phyloP scores from a whole-genome alignment of 2,329 filamentous ascomycete genomes.

The Iodosphaeria phyllophila region DNA sequence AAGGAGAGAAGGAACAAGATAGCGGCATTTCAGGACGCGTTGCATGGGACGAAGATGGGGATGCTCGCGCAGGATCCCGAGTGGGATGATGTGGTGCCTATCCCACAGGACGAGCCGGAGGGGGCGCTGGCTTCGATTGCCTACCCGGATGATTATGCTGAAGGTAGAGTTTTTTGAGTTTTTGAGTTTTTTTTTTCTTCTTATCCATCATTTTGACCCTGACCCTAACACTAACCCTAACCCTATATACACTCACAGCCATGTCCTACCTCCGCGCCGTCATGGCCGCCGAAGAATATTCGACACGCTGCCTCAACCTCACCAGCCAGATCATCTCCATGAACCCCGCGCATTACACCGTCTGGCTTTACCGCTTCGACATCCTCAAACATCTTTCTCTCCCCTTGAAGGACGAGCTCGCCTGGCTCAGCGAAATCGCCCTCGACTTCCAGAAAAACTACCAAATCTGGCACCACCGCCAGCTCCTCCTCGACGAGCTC shows the following conservation, averaged over 20 bases:
- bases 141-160: constrained; percentile 75
- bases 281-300: constrained; percentile 78
- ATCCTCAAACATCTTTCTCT: constrained; percentile 50
- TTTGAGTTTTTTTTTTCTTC: no score
- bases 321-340: constrained; percentile 81
- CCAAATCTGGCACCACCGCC: constrained; percentile 79
- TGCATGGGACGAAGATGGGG: constrained; percentile 30
- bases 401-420: constrained; percentile 51
- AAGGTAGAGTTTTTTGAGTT: no score
- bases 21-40: constrained; percentile 27
- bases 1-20: constrained; percentile 28
- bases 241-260: constrained; percentile 25
- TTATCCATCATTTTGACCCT: no score
- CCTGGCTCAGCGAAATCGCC: constrained; percentile 73
- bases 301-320: constrained; percentile 56
- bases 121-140: constrained; percentile 80
- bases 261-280: constrained; percentile 86
- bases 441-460: constrained; percentile 89
- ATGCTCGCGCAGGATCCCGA: constrained; percentile 47
- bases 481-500: constrained; percentile 42
- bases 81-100: constrained; percentile 73
- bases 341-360: constrained; percentile 96
- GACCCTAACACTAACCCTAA: constrained; percentile 2
- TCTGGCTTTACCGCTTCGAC: constrained; percentile 88
- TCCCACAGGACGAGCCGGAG: constrained; percentile 68